Evolutionary conservation across 176 grass and related monocot species (phyloP), one percentile per base, ranked within the genome.

Genomic region (Bromus sterilis): DNA sequence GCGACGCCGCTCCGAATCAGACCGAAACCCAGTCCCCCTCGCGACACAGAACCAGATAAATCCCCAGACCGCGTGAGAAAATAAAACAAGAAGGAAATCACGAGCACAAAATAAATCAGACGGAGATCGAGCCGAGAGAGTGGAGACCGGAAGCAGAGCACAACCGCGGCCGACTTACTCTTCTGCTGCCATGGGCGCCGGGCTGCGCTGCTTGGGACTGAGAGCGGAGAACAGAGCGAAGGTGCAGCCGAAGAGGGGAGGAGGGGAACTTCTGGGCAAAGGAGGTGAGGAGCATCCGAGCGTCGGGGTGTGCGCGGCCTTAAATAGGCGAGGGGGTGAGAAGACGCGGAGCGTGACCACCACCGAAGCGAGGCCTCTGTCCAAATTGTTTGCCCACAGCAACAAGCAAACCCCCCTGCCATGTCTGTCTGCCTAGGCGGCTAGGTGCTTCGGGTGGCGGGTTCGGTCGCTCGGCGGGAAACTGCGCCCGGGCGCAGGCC

Each of bases 101-200:
- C 4, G 3, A 78, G 28, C 18, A 42, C 2, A 25, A 15, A 74
- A 7, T 23, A 32, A 20, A 6, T 34, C 5, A 25, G 7, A n/a
- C 12, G 9, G 12, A 37, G 30, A 20, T 26, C 8, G 7, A 5
- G 4, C 6, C 4, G 4, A 12, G 20, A 16, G 10, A 12, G 30
- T 32, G 9, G 25, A 35, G 46, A n/a, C 32, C 12, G 42, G 12
- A 36, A 36, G 4, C 4, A 4, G 4, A 18, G 24, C 11, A 35
- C 23, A 70, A 11, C 28, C 31, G 13, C 32, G n/a, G 16, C 62
- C 3, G 18, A 53, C 49, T 85, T 71, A 89, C 87, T 12, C 41
- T 6, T 24, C n/a, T n/a, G n/a, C n/a, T n/a, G n/a, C 87, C 87
- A 89, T 89, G 71, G 71, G 66, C 34, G 11, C 8, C 12, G n/a